Percentiles rank a stretch among this genome's conserved stretches.
These are phyloP conservation scores for Paramecium caudatum DNA, from an alignment of 73 alveolate species.

Conservation along the genomic window DNA sequence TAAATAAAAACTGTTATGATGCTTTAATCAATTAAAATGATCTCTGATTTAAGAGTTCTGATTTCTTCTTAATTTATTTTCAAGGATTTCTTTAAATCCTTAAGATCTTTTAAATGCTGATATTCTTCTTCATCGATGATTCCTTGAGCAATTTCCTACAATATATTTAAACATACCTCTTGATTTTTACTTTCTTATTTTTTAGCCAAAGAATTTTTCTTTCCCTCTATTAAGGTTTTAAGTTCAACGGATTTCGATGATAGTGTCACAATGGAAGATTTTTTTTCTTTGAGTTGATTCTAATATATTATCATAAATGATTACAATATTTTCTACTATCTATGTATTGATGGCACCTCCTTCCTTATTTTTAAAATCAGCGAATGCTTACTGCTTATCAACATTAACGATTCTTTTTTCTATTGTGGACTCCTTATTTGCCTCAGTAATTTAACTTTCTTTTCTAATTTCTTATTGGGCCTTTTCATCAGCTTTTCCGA, in stretches of 20 bases:
- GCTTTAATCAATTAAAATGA: constrained; percentile 81
- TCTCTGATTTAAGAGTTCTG: constrained; percentile 87
- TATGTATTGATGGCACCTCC: constrained; percentile 87
- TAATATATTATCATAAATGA: neutral
- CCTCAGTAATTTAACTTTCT: constrained; percentile 72
- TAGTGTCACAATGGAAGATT: constrained; percentile 75
- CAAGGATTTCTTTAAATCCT: constrained; percentile 91
- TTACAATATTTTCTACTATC: constrained; percentile 75
- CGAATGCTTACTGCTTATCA: constrained; percentile 82
- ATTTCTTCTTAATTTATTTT: constrained; percentile 91
- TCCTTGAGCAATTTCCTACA: constrained; percentile 79
- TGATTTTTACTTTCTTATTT: constrained; percentile 89
- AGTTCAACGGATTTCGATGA: constrained; percentile 70
- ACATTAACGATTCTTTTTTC: constrained; percentile 71
- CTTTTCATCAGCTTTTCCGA: constrained; percentile 67
- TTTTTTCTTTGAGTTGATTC: constrained; percentile 91
- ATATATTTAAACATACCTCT: constrained; percentile 76
- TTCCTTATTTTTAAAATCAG: constrained; percentile 89
- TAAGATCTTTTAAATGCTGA: constrained; percentile 88
- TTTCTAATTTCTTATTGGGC: constrained; percentile 73
- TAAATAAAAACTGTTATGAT: constrained; percentile 78
- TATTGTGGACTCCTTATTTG: constrained; percentile 46
- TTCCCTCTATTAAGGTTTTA: constrained; percentile 80
- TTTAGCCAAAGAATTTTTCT: constrained; percentile 79
- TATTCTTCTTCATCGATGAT: constrained; percentile 98